A percentile compares a stretch with the other conserved stretches of the same genome.
These are phyloP conservation scores for Erysimum cheiranthoides DNA, from an alignment of 345 rosid genomes.

Conservation along the genomic window DNA sequence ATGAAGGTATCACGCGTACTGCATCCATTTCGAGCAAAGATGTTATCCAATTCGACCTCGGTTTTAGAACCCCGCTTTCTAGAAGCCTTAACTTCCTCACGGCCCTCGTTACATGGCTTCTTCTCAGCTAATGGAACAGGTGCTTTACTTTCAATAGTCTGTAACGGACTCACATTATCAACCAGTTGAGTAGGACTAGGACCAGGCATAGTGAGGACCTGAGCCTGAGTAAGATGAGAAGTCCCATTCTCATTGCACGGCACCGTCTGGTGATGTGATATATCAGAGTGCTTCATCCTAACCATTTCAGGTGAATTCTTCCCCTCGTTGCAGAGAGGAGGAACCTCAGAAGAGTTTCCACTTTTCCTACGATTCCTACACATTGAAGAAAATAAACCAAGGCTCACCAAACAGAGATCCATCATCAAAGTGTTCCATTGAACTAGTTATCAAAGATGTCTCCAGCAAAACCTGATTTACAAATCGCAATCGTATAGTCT, in stretches of 20 bases:
- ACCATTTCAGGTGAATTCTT: constrained; percentile 51
- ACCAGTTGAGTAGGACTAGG: constrained; percentile 17
- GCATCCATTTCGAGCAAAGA: constrained; percentile 40
- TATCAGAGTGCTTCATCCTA: constrained; percentile 60
- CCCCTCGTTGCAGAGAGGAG: constrained; percentile 29
- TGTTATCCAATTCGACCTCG: constrained; percentile 28
- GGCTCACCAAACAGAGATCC: constrained; percentile 18
- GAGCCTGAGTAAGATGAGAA: constrained; percentile 56
- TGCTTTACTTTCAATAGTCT: constrained; percentile 37
- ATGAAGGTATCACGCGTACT: constrained; percentile 23
- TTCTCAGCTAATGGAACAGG: constrained; percentile 41
- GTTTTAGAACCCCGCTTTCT: constrained; percentile 42
- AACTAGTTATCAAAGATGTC: not conserved
- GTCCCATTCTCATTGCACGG: constrained; percentile 52
- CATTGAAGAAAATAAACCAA: constrained; percentile 13
- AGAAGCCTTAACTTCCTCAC: constrained; percentile 40
- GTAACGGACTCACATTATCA: constrained; percentile 15
- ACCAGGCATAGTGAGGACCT: constrained; percentile 44
- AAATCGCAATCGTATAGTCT: constrained; percentile 4
- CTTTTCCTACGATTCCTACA: constrained; percentile 45
- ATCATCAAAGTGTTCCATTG: constrained; percentile 35
- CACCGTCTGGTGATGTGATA: constrained; percentile 52
- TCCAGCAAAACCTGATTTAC: constrained; percentile 1
- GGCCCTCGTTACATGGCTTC: constrained; percentile 41
- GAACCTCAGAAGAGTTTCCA: constrained; percentile 40